phyloP scores from a whole-genome alignment of 441 rosid genomes.

The Rhodomyrtus psidioides region DNA sequence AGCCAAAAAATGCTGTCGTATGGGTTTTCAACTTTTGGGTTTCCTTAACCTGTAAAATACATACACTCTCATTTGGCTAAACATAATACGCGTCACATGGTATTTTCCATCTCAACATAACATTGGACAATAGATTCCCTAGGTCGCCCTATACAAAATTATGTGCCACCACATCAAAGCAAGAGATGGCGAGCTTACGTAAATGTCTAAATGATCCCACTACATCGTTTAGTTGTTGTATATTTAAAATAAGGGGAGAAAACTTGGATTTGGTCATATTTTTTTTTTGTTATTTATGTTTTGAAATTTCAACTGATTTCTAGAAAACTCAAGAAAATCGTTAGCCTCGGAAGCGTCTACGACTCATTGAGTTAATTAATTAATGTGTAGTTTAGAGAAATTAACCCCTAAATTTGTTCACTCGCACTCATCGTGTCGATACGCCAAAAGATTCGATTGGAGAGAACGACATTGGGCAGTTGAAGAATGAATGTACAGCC shows the following conservation, averaged over 20 bases:
- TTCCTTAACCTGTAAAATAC: too few relatives aligned
- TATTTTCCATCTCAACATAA: neutral
- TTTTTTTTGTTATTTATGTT: neutral
- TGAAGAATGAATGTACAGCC: neutral
- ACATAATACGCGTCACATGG: neutral
- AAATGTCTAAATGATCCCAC: neutral
- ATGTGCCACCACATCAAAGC: neutral
- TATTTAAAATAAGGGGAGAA: neutral
- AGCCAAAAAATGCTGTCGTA: neutral
- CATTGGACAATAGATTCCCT: neutral
- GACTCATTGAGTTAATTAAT: neutral
- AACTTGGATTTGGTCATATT: neutral
- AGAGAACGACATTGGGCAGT: neutral
- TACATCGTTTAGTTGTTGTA: neutral
- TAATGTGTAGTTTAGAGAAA: neutral
- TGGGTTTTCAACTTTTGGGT: neutral
- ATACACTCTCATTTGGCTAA: neutral
- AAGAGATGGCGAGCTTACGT: neutral
- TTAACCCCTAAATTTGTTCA: neutral
- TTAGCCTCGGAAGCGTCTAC: neutral
- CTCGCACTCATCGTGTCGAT: neutral
- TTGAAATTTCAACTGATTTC: neutral
- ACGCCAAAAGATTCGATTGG: neutral
- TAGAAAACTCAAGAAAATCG: neutral
- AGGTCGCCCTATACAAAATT: neutral